Percentiles rank a stretch among this genome's conserved stretches.
These are phyloP conservation scores for Diplodia sapinea DNA, from an alignment of 2,329 filamentous ascomycete species.

Conservation along the genomic window DNA sequence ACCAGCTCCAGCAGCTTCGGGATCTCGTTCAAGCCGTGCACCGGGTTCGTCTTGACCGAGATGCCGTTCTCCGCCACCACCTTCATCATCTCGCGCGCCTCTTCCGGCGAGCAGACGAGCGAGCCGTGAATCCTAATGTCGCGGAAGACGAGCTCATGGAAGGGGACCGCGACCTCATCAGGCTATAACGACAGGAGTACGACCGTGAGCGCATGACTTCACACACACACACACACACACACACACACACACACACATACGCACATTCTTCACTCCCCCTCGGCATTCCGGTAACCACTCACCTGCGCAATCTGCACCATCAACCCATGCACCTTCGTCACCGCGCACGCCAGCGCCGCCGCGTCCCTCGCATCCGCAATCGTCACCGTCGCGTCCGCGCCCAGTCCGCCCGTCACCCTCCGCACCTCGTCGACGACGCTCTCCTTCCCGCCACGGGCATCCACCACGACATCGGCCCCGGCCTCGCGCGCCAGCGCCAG, in stretches of 20 bases:
- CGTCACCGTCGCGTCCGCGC: constrained; percentile 61
- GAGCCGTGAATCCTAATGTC: constrained; percentile 59
- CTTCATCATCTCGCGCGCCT: constrained; percentile 57
- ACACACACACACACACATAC: too few relatives aligned
- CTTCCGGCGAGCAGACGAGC: constrained; percentile 51
- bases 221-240: too few relatives aligned
- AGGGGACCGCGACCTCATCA: constrained; percentile 48
- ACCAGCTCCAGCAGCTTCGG: constrained; percentile 58
- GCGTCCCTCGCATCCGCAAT: constrained; percentile 60
- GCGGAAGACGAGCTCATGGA: constrained; percentile 59
- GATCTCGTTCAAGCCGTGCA: constrained; percentile 60
- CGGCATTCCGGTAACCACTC: constrained; percentile 33
- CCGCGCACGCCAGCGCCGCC: constrained; percentile 58
- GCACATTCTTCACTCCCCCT: too few relatives aligned
- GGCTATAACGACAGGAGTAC: constrained; percentile 37
- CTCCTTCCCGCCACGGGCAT: constrained; percentile 58
- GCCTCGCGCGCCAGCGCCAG: constrained; percentile 54
- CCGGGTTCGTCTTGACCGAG: constrained; percentile 58
- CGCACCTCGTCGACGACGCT: constrained; percentile 56
- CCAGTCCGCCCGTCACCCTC: constrained; percentile 55
- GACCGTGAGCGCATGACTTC: not conserved
- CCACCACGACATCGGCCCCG: constrained; percentile 60
- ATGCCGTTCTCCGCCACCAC: constrained; percentile 56
- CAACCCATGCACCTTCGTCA: constrained; percentile 65
- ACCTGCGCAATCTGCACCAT: constrained; percentile 65